Conservation (phyloP, 345 rosid species). For the Toxicodendron radicans region DNA sequence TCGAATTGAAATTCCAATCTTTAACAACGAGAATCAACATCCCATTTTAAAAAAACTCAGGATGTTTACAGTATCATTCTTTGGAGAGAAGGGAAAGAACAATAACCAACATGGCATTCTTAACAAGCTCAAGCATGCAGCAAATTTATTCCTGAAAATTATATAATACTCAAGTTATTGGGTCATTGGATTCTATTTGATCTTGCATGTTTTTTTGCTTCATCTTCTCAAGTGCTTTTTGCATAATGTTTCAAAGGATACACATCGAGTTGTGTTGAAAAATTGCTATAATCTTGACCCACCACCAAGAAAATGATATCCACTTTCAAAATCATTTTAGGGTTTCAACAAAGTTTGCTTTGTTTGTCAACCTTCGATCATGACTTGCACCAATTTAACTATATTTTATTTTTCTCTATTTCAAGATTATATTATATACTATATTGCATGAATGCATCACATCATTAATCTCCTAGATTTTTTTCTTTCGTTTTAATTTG, state of each 20-base stretch:
- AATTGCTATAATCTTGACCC: conserved; percentile 12
- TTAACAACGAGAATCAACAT: too few species aligned
- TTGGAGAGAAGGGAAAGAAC: too few species aligned
- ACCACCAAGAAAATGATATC: conserved; percentile 14
- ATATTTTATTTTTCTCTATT: too few species aligned
- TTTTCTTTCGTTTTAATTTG: not conserved
- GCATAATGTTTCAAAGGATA: not conserved
- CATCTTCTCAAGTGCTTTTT: not conserved
- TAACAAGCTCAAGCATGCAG: too few species aligned
- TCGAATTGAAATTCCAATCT: too few species aligned
- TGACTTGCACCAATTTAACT: not conserved
- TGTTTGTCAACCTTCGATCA: conserved; percentile 17
- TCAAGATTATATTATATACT: not conserved
- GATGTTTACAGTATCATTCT: too few species aligned
- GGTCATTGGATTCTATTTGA: too few species aligned
- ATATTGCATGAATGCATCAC: not conserved
- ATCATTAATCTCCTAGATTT: not conserved
- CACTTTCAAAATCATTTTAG: conserved; percentile 3
- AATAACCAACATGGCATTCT: too few species aligned
- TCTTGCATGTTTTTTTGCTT: too few species aligned
- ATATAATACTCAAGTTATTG: too few species aligned
- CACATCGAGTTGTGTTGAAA: not conserved
- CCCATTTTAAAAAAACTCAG: too few species aligned
- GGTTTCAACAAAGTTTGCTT: not conserved
- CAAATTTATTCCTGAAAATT: too few species aligned